Conservation (phyloP, 257 asterid genomes). For the Petunia axillaris region DNA sequence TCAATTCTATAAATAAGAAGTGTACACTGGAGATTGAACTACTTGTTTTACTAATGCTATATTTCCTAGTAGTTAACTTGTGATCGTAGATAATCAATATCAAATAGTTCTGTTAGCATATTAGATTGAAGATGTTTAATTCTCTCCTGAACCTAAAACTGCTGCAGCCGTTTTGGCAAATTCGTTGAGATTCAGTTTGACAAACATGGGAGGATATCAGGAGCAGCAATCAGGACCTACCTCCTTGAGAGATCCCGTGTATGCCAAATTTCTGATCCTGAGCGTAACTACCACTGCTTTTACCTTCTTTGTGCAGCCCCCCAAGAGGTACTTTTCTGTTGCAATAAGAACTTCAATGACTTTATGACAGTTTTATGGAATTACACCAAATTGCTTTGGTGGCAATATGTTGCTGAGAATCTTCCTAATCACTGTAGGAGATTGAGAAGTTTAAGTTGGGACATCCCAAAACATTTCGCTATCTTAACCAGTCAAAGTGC, state of each 20-base stretch:
- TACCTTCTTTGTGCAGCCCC: slow-evolving; percentile 99
- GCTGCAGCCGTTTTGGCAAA: slow-evolving; percentile 95
- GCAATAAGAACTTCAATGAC: slow-evolving; percentile 31
- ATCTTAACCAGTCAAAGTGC: slow-evolving; percentile 96
- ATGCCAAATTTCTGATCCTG: slow-evolving; percentile 96
- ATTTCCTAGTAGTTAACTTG: not conserved
- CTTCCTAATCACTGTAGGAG: slow-evolving; percentile 62
- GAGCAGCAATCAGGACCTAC: slow-evolving; percentile 97
- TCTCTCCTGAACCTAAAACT: slow-evolving; percentile 39
- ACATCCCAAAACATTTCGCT: slow-evolving; percentile 82
- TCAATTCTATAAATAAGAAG: not conserved
- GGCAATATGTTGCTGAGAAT: slow-evolving; percentile 27
- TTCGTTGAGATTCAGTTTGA: slow-evolving; percentile 98
- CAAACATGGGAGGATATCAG: slow-evolving; percentile 97
- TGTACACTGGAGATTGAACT: slow-evolving; percentile 13
- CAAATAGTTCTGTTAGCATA: not conserved
- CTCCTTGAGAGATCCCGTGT: slow-evolving; percentile 99
- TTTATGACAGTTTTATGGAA: not conserved
- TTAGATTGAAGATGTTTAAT: slow-evolving; percentile 28
- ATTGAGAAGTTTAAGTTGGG: slow-evolving; percentile 80
- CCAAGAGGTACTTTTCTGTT: slow-evolving; percentile 63
- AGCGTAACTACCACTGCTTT: slow-evolving; percentile 97
- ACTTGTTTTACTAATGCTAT: not conserved
- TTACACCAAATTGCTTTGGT: slow-evolving; percentile 2
- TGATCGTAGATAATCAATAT: slow-evolving; percentile 8